These are phyloP conservation scores for Lithocarpus polystachyus DNA, from an alignment of 306 rosid species.

Conservation along the genomic window DNA sequence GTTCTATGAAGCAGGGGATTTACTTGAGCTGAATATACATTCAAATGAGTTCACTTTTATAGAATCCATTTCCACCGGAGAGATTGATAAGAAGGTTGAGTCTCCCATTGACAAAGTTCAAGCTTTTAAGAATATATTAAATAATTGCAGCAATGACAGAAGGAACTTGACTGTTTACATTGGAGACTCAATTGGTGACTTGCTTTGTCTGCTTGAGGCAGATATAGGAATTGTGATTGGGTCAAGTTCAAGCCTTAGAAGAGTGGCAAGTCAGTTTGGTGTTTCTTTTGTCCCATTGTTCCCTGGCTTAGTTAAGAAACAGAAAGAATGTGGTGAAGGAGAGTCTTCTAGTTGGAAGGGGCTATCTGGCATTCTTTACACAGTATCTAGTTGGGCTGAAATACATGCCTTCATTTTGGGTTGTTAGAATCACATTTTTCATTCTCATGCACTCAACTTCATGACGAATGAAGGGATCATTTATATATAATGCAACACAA, in stretches of 20 bases:
- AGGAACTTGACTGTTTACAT: constrained; percentile 69
- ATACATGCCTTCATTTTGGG: constrained; percentile 96
- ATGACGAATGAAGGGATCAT: constrained; percentile 40
- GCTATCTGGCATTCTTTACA: constrained; percentile 77
- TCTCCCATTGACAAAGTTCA: constrained; percentile 85
- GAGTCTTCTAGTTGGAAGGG: constrained; percentile 67
- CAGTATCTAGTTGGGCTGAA: constrained; percentile 92
- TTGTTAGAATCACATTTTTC: constrained; percentile 52
- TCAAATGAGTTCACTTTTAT: constrained; percentile 82
- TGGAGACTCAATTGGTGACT: constrained; percentile 94
- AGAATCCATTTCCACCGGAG: constrained; percentile 78
- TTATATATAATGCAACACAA: constrained; percentile 49
- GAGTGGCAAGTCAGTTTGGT: constrained; percentile 67
- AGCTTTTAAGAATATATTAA: constrained; percentile 54
- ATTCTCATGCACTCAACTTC: constrained; percentile 38
- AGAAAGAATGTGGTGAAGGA: constrained; percentile 53
- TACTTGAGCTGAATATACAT: constrained; percentile 59
- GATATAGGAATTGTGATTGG: constrained; percentile 93
- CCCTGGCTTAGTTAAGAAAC: constrained; percentile 75
- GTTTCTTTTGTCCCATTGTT: constrained; percentile 76
- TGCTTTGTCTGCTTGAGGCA: constrained; percentile 93
- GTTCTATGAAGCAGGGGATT: constrained; percentile 55
- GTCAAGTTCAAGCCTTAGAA: constrained; percentile 87
- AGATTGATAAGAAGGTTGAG: constrained; percentile 74
- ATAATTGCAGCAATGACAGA: constrained; percentile 37